phyloP scores from a whole-genome alignment of 345 rosid genomes.

The Lagerstroemia speciosa region DNA sequence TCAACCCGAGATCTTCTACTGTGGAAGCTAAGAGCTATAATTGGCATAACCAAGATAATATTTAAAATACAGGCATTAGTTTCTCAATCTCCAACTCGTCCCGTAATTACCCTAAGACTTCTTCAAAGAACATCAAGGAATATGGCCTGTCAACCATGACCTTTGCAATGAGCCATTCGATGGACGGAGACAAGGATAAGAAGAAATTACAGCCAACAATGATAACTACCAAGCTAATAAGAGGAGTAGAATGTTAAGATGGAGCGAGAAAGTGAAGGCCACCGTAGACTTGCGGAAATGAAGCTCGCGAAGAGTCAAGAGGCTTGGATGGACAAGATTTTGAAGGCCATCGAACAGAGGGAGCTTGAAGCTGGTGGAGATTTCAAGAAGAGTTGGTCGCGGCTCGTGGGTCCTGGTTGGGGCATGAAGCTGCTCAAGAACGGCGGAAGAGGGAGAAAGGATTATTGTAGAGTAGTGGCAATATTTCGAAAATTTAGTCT shows the following conservation, averaged over 20 bases:
- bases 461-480: too few relatives aligned
- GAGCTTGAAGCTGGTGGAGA: too few relatives aligned
- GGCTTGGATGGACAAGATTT: conserved; percentile 49
- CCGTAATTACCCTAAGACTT: conserved; percentile 33
- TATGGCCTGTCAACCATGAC: conserved; percentile 40
- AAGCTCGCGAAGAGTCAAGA: conserved; percentile 43
- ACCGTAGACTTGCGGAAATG: conserved; percentile 31
- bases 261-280: conserved; percentile 36
- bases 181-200: conserved; percentile 14
- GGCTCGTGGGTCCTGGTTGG: too few relatives aligned
- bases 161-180: conserved; percentile 31
- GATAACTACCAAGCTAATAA: conserved; percentile 4
- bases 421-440: too few relatives aligned
- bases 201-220: conserved; percentile 13
- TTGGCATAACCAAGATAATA: conserved; percentile 6
- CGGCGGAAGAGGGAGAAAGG: too few relatives aligned
- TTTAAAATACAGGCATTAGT: conserved; percentile 24
- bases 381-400: too few relatives aligned
- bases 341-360: conserved; percentile 38
- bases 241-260: conserved; percentile 15
- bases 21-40: conserved; percentile 8
- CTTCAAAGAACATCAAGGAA: conserved; percentile 28
- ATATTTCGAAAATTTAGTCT: too few relatives aligned
- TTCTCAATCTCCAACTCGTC: conserved; percentile 32
- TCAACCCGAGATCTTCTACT: too few relatives aligned